These are phyloP conservation scores for Fragaria nilgerrensis DNA, from an alignment of 306 rosid genomes.

Conservation along the genomic window DNA sequence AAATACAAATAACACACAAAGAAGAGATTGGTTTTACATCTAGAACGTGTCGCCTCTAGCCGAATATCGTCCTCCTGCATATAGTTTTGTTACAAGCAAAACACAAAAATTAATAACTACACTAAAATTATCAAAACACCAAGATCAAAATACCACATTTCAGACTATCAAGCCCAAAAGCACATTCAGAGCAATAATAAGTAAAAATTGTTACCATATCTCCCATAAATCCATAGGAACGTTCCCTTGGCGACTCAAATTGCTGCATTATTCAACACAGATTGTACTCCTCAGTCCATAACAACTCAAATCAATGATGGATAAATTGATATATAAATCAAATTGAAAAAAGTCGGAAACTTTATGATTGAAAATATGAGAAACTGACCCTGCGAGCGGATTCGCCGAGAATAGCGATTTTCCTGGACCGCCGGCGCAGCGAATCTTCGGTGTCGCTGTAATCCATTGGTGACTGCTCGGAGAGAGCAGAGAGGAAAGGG, in stretches of 20 bases:
- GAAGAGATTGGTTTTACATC: slow-evolving; percentile 44
- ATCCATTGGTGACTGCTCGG: slow-evolving; percentile 27
- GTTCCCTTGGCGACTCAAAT: slow-evolving; percentile 42
- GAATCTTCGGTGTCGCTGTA: slow-evolving; percentile 48
- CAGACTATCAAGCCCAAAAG: neutral
- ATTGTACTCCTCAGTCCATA: slow-evolving; percentile 1
- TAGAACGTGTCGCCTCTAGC: slow-evolving; percentile 74
- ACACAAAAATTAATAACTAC: slow-evolving; percentile 5
- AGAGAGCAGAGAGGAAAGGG: slow-evolving; percentile 1
- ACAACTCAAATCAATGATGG: slow-evolving; percentile 2
- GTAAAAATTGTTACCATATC: slow-evolving; percentile 45
- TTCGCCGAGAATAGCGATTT: slow-evolving; percentile 26
- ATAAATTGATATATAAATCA: neutral
- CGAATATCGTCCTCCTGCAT: slow-evolving; percentile 71
- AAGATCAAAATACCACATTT: neutral
- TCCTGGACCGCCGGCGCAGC: slow-evolving; percentile 32
- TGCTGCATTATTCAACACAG: slow-evolving; percentile 42
- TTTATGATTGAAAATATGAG: neutral
- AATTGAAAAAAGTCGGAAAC: neutral
- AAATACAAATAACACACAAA: slow-evolving; percentile 20
- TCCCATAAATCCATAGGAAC: slow-evolving; percentile 45
- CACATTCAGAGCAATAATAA: neutral
- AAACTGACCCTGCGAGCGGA: slow-evolving; percentile 44
- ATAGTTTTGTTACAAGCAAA: slow-evolving; percentile 48
- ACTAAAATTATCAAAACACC: neutral